These are phyloP conservation scores for Forsythia suspensa DNA, from an alignment of 257 asterid genomes.

Conservation along the genomic window DNA sequence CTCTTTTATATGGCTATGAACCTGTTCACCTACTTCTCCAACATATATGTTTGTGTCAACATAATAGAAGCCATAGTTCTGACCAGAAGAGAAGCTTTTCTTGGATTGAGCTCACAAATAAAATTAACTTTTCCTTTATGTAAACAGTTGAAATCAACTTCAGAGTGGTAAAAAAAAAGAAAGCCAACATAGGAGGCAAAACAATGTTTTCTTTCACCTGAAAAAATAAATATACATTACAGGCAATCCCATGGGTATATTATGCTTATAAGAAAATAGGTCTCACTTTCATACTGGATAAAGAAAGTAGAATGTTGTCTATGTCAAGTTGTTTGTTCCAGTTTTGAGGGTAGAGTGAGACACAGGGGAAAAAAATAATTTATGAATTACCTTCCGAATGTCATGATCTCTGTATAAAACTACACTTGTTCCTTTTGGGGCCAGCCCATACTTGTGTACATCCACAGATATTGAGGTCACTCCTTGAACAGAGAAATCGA, in stretches of 20 bases:
- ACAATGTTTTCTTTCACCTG: neutral
- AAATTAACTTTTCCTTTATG: neutral
- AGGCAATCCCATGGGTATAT: neutral
- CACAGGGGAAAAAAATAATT: neutral
- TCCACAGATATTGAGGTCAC: constrained; percentile 95
- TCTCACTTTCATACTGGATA: neutral
- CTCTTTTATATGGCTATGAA: neutral
- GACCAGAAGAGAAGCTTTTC: neutral
- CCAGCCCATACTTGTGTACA: constrained; percentile 98
- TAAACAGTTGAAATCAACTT: neutral
- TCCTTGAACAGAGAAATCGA: constrained; percentile 89
- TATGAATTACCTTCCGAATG: constrained; percentile 71
- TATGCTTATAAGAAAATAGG: neutral
- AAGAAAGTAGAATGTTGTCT: neutral
- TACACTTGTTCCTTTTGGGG: constrained; percentile 98
- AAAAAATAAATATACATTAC: neutral
- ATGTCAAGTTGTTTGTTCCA: neutral
- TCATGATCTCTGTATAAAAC: constrained; percentile 83
- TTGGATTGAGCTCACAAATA: neutral
- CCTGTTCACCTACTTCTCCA: neutral
- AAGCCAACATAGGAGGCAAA: neutral
- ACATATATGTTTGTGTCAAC: neutral
- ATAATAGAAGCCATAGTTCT: neutral
- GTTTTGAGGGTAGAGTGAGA: neutral
- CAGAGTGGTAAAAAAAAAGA: neutral